Percentiles rank a stretch among this genome's conserved stretches.
Conservation (phyloP, 495 filamentous ascomycete genomes). For the Podospora conica region DNA sequence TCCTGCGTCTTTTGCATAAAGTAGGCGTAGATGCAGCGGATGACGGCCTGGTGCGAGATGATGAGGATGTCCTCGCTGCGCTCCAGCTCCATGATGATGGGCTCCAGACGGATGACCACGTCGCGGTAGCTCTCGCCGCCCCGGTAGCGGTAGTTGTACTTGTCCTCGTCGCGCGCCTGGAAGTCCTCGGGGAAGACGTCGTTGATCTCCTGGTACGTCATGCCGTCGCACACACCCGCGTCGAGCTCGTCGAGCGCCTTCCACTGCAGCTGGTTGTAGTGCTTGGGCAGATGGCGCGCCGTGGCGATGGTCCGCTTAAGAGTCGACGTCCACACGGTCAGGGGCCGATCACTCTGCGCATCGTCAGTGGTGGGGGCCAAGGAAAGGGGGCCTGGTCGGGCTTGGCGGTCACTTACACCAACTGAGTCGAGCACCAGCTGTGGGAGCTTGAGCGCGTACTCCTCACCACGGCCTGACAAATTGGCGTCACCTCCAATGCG, state of each 20-base stretch:
- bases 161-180: conserved; percentile 87
- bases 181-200: conserved; percentile 91
- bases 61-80: conserved; percentile 94
- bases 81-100: conserved; percentile 99
- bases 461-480: conserved; percentile 78
- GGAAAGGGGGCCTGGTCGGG: conserved; percentile 5
- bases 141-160: conserved; percentile 97
- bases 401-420: conserved; percentile 45
- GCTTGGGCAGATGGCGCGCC: conserved; percentile 66
- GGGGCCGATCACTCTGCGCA: conserved; percentile 52
- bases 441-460: conserved; percentile 77
- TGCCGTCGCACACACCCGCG: conserved; percentile 89
- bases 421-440: conserved; percentile 74
- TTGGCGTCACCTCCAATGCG: conserved; percentile 87
- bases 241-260: conserved; percentile 97
- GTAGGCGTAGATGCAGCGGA: conserved; percentile 96
- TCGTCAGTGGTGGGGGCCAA: not conserved
- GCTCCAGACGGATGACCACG: conserved; percentile 93
- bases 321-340: conserved; percentile 97
- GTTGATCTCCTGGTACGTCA: conserved; percentile 90
- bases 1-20: conserved; percentile 96
- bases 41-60: conserved; percentile 93
- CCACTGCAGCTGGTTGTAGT: conserved; percentile 92
- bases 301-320: conserved; percentile 89
- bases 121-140: conserved; percentile 96